phyloP scores from a whole-genome alignment of 371 early-diverging fungal species.

The Gilbertella persicaria region DNA sequence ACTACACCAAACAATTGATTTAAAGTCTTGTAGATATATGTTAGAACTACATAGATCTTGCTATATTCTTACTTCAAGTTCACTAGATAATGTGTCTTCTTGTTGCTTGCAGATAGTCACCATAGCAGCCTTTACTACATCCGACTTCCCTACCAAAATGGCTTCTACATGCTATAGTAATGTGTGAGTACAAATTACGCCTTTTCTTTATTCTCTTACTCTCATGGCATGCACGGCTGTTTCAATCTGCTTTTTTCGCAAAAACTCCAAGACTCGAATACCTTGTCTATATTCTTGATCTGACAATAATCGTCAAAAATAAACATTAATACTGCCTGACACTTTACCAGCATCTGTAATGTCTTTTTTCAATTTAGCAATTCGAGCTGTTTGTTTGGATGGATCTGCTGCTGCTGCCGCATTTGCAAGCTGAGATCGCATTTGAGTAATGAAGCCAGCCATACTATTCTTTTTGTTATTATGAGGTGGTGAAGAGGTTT shows the following conservation, averaged over 20 bases:
- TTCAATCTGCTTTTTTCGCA: conserved; percentile 50
- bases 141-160: conserved; percentile 45
- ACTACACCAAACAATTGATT: conserved; percentile 23
- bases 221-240: conserved; percentile 42
- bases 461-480: conserved; percentile 38
- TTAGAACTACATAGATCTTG: background rate
- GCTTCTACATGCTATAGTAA: conserved; percentile 47
- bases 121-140: conserved; percentile 35
- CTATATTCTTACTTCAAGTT: conserved; percentile 26
- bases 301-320: conserved; percentile 11
- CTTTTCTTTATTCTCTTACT: conserved; percentile 24
- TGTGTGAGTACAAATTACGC: background rate
- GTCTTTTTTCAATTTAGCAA: conserved; percentile 54
- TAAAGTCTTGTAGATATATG: conserved; percentile 12
- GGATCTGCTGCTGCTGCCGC: conserved; percentile 43
- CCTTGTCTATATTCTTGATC: conserved; percentile 61
- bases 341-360: conserved; percentile 55
- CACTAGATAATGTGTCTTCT: conserved; percentile 27
- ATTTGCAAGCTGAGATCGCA: conserved; percentile 44
- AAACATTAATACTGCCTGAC: background rate
- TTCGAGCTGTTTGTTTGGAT: conserved; percentile 37
- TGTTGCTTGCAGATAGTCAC: conserved; percentile 44
- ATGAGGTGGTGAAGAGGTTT: conserved; percentile 13
- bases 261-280: conserved; percentile 49
- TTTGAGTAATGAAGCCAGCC: conserved; percentile 46